Conservation (phyloP, 75 land plant species). For the Sequoiadendron giganteum region DNA sequence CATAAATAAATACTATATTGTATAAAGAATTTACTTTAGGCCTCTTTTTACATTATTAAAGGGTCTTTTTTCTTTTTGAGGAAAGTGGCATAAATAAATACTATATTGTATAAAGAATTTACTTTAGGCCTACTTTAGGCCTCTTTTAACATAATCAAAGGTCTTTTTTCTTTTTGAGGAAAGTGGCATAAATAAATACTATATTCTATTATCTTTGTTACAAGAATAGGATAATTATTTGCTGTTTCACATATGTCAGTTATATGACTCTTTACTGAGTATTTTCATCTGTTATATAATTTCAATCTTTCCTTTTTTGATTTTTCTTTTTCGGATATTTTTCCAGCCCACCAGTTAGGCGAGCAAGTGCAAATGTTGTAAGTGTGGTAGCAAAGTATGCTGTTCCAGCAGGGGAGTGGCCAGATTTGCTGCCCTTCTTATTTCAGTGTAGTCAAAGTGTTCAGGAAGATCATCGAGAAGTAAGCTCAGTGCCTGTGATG, state of each 20-base stretch:
- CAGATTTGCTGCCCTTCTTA: constrained; percentile 87
- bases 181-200: background rate
- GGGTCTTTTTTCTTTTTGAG: no score
- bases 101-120: background rate
- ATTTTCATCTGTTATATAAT: background rate
- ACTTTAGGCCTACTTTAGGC: no score
- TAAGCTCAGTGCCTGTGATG: constrained; percentile 27
- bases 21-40: background rate
- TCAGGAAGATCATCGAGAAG: constrained; percentile 97
- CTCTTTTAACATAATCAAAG: background rate
- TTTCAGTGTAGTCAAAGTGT: constrained; percentile 96
- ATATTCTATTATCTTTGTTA: background rate
- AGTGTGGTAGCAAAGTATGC: constrained; percentile 97
- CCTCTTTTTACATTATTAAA: background rate
- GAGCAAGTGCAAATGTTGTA: constrained; percentile 95
- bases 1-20: no score
- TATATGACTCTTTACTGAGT: background rate
- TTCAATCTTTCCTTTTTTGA: background rate
- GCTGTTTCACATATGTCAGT: background rate
- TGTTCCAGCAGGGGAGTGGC: constrained; percentile 97
- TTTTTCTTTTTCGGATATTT: background rate
- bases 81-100: no score
- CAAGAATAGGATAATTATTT: background rate
- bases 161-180: background rate
- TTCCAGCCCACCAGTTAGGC: constrained; percentile 79